Conservation (phyloP, 23 red algal genomes). For the Gracilaria gracilis region DNA sequence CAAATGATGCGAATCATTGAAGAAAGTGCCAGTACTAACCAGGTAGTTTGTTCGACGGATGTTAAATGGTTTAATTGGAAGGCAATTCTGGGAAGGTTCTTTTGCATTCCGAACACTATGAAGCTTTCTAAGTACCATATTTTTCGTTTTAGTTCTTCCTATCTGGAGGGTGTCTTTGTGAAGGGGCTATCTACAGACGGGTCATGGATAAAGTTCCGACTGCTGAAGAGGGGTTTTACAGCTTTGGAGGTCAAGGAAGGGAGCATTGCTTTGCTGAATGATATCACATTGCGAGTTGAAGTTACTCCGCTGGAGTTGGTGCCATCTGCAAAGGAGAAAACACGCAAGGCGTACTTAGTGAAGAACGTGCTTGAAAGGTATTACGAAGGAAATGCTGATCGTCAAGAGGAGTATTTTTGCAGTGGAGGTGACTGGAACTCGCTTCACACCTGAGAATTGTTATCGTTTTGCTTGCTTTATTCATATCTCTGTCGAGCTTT, state of each 20-base stretch:
- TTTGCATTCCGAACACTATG: background rate
- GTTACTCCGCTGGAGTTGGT: background rate
- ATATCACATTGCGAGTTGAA: too few species aligned
- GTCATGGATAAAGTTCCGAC: background rate
- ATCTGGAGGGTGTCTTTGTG: background rate
- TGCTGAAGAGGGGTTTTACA: background rate
- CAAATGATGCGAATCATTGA: slow-evolving; percentile 38
- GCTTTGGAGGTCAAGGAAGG: too few species aligned
- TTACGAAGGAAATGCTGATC: background rate
- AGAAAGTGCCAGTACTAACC: background rate
- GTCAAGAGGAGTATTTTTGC: background rate
- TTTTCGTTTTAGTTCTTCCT: slow-evolving; percentile 25
- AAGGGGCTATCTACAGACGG: background rate
- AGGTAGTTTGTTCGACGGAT: background rate
- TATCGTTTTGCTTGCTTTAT: too few species aligned
- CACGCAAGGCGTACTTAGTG: slow-evolving; percentile 12
- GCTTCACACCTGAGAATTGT: too few species aligned
- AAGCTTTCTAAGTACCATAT: slow-evolving; percentile 51
- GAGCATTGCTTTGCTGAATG: too few species aligned
- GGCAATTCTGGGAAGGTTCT: background rate
- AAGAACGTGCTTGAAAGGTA: slow-evolving; percentile 18
- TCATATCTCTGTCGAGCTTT: too few species aligned
- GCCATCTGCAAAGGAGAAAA: slow-evolving; percentile 32
- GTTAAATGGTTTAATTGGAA: slow-evolving; percentile 36
- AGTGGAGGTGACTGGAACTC: background rate